A percentile compares a stretch with the other conserved stretches of the same genome.
Conservation (phyloP, 1,284 basidiomycete species). For the Stereum hirsutum region DNA sequence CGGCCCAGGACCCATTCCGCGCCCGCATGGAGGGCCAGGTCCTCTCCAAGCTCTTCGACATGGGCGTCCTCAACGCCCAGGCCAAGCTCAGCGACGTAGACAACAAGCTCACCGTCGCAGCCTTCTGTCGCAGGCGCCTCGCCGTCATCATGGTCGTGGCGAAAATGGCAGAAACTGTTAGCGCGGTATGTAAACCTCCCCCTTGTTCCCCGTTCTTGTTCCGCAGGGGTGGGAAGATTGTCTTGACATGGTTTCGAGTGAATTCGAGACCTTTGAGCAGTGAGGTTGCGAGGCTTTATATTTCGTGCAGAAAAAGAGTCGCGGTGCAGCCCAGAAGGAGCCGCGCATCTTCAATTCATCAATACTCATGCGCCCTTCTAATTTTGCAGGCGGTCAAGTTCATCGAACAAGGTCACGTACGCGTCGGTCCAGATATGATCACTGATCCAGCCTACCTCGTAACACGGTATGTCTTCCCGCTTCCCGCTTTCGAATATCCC, state of each 20-base stretch:
- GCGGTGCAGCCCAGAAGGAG: too few relatives aligned
- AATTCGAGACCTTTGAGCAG: too few relatives aligned
- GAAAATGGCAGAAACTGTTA: conserved; percentile 96
- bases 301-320: too few relatives aligned
- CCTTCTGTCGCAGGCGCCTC: conserved; percentile 86
- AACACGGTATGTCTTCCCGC: conserved; percentile 57
- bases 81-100: conserved; percentile 89
- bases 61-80: conserved; percentile 79
- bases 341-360: conserved; percentile 1
- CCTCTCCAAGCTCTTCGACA: conserved; percentile 94
- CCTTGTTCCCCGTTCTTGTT: conserved; percentile 3
- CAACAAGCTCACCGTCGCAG: conserved; percentile 91
- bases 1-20: conserved; percentile 87
- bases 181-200: conserved; percentile 57
- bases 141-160: conserved; percentile 90
- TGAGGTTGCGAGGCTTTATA: too few relatives aligned
- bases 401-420: conserved; percentile 97
- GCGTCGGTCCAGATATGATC: conserved; percentile 93
- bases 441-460: conserved; percentile 97
- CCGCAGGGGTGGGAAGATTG: too few relatives aligned
- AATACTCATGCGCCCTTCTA: not conserved
- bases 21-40: conserved; percentile 80
- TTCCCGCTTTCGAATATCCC: not conserved
- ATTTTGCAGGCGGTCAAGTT: conserved; percentile 82
- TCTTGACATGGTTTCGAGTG: too few relatives aligned